Evolutionary conservation across 306 rosid species (phyloP).

Genomic region (Alnus glutinosa): DNA sequence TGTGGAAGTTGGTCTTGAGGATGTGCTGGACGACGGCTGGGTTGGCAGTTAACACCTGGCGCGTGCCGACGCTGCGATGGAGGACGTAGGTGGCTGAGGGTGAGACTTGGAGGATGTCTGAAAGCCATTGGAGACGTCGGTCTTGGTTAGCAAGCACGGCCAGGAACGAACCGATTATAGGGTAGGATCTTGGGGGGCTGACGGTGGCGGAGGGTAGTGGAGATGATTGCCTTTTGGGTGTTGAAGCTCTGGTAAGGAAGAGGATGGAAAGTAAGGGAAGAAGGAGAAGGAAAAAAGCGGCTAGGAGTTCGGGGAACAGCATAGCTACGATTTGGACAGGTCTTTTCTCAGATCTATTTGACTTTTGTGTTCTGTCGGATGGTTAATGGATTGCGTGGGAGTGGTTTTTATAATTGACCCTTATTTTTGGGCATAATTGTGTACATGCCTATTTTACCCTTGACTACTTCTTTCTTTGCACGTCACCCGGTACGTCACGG

Average conservation of each 20-base stretch:
- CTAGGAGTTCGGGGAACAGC: conserved; percentile 2
- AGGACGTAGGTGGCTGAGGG: conserved; percentile 59
- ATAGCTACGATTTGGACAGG: background rate
- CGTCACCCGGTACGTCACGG: too few species aligned
- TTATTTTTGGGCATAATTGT: too few species aligned
- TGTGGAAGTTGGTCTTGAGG: conserved; percentile 59
- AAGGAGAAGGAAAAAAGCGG: background rate
- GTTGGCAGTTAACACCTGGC: conserved; percentile 52
- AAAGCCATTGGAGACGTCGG: conserved; percentile 54
- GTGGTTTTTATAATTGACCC: too few species aligned
- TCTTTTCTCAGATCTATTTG: too few species aligned
- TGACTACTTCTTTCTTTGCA: too few species aligned
- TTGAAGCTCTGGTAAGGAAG: conserved; percentile 18
- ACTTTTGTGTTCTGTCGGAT: background rate
- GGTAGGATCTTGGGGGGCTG: conserved; percentile 54
- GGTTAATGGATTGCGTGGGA: too few species aligned
- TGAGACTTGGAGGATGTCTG: conserved; percentile 50
- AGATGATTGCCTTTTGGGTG: background rate
- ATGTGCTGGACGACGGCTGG: conserved; percentile 66
- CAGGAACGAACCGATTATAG: conserved; percentile 49
- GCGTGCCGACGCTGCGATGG: conserved; percentile 40
- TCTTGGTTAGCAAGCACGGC: conserved; percentile 34
- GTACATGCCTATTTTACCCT: too few species aligned
- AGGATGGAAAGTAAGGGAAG: conserved; percentile 24
- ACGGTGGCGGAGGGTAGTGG: conserved; percentile 7